Percentiles rank a stretch among this genome's conserved stretches.
Conservation (phyloP, 805 yeast species). For the Saccharomycopsis amapae region DNA sequence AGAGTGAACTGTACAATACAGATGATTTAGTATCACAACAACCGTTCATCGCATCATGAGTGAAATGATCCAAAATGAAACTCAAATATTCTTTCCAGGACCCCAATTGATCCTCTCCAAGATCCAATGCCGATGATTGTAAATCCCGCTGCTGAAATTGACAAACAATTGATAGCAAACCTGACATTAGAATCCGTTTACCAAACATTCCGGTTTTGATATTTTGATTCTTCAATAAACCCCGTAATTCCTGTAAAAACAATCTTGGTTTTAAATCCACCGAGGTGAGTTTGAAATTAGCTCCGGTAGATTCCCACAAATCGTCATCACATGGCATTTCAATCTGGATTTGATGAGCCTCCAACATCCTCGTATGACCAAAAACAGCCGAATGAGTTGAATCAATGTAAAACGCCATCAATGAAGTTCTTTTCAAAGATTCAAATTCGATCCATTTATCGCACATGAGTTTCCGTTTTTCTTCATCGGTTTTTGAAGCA, state of each 20-base stretch:
- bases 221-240: constrained; percentile 12
- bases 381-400: constrained; percentile 71
- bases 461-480: constrained; percentile 33
- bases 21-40: constrained; percentile 27
- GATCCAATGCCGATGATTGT: constrained; percentile 46
- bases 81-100: constrained; percentile 65
- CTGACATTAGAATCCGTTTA: constrained; percentile 58
- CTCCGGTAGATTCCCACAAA: constrained; percentile 40
- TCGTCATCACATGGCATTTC: constrained; percentile 58
- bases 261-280: constrained; percentile 13
- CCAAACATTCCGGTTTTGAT: constrained; percentile 38
- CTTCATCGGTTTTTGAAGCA: constrained; percentile 24
- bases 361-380: constrained; percentile 58
- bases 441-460: constrained; percentile 75
- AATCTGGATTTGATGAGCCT: constrained; percentile 52
- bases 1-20: too few relatives aligned
- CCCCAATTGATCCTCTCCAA: constrained; percentile 24
- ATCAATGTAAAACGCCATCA: constrained; percentile 77
- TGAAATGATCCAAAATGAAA: constrained; percentile 67
- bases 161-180: constrained; percentile 56
- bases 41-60: constrained; percentile 36
- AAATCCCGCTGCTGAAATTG: constrained; percentile 69
- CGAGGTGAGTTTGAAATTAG: constrained; percentile 21
- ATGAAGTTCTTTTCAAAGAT: constrained; percentile 67
- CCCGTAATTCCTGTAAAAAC: constrained; percentile 19